phyloP scores from a whole-genome alignment of 805 yeast genomes.

The Debaryomyces tyrocola region DNA sequence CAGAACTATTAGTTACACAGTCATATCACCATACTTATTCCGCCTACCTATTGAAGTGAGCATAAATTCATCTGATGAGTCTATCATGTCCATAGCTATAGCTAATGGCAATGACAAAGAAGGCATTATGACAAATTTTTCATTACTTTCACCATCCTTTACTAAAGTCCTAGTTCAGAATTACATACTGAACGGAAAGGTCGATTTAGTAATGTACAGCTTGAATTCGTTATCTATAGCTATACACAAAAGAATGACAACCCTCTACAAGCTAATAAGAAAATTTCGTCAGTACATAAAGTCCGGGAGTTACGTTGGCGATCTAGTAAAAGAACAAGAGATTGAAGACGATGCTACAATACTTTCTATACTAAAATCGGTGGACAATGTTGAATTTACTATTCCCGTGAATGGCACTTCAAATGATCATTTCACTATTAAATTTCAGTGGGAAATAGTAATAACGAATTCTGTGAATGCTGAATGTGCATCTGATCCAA shows the following conservation, averaged over 20 bases:
- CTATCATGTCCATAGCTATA: slow-evolving; percentile 5
- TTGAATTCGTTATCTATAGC: slow-evolving; percentile 30
- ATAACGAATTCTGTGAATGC: slow-evolving; percentile 19
- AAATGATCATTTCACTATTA: slow-evolving; percentile 4
- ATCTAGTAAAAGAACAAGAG: slow-evolving; percentile 11
- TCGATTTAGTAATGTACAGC: slow-evolving; percentile 31
- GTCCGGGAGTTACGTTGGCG: slow-evolving; percentile 4
- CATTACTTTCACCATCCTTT: slow-evolving; percentile 24
- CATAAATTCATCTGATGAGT: slow-evolving; percentile 14
- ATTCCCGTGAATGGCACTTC: slow-evolving; percentile 4
- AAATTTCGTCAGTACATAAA: slow-evolving; percentile 17
- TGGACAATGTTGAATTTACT: slow-evolving; percentile 16
- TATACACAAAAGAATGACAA: slow-evolving; percentile 20
- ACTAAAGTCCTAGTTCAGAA: slow-evolving; percentile 15
- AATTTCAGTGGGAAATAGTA: slow-evolving; percentile 24
- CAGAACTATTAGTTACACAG: slow-evolving; percentile 14
- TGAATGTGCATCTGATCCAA: slow-evolving; percentile 22
- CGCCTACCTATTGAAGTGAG: slow-evolving; percentile 14
- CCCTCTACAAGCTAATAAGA: slow-evolving; percentile 19
- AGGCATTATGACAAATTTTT: slow-evolving; percentile 9
- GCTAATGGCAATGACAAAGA: background rate
- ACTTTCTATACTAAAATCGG: slow-evolving; percentile 19
- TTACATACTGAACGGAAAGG: slow-evolving; percentile 25
- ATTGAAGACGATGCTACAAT: slow-evolving; percentile 13
- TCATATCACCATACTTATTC: slow-evolving; percentile 23